A percentile compares a stretch with the other conserved stretches of the same genome.
Evolutionary conservation across 2,329 filamentous ascomycete species (phyloP).

Genomic region (Fusarium denticulatum): DNA sequence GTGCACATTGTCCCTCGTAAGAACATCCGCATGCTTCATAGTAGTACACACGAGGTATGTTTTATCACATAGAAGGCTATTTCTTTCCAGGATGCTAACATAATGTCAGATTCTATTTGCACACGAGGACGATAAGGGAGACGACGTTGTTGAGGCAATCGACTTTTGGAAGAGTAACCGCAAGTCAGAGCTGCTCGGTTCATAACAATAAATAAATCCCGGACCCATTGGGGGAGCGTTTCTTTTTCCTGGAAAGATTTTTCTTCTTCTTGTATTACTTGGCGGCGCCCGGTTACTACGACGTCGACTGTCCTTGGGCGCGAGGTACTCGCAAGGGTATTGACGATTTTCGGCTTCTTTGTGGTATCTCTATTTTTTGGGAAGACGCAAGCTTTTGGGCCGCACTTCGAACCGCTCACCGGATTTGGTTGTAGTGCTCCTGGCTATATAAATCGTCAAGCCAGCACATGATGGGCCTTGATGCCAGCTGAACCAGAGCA

Average conservation of each 20-base stretch:
- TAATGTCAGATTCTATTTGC: constrained; percentile 88
- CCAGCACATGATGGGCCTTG: neutral
- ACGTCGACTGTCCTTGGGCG: constrained; percentile 21
- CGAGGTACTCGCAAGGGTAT: constrained; percentile 34
- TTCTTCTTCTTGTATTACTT: constrained; percentile 44
- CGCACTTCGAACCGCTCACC: constrained; percentile 10
- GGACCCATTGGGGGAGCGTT: constrained; percentile 29
- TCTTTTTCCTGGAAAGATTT: constrained; percentile 42
- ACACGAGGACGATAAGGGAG: constrained; percentile 93
- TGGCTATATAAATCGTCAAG: constrained; percentile 6
- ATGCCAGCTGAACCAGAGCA: constrained; percentile 5
- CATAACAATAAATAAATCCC: constrained; percentile 25
- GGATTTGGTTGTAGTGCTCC: constrained; percentile 2
- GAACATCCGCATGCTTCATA: constrained; percentile 97
- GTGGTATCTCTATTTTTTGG: constrained; percentile 1
- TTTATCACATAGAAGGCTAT: neutral
- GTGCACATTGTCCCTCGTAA: constrained; percentile 96
- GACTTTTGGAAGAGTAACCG: constrained; percentile 90
- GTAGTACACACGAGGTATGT: constrained; percentile 91
- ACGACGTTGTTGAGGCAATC: constrained; percentile 92
- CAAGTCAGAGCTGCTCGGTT: constrained; percentile 55
- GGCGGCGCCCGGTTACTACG: constrained; percentile 25
- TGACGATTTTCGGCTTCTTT: constrained; percentile 33
- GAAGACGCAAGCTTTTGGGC: neutral
- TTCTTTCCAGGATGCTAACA: constrained; percentile 17